Evolutionary conservation across 768 basidiomycete genomes (phyloP), one percentile per base, ranked within the genome.

Genomic region (Amanita rubescens): DNA sequence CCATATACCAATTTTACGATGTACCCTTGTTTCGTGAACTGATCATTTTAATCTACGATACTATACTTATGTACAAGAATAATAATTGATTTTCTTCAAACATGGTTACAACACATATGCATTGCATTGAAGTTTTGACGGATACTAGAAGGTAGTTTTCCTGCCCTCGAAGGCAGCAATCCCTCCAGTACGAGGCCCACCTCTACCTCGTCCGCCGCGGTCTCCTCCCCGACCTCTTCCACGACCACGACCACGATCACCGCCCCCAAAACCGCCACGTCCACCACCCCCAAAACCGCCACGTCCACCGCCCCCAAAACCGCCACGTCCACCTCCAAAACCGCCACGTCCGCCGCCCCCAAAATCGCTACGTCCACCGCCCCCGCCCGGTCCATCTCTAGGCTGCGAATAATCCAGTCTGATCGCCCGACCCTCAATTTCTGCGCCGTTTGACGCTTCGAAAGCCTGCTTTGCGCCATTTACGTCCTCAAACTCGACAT

Each of bases 341-440:
- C 74, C 67, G 17, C 72, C 63, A 24, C 70, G 64, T 41, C 72
- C 69, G 42, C 72, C 65, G 34, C 72, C 69, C 39, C 72, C 65
- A 34, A 73, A 62, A 43, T 75, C 68, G n/a, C 71, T 64, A 25
- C 70, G 64, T 42, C 73, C 69, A 41, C 80, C 73, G 3, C 75
- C 75, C 11, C 80, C 80, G 51, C 79, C 82, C 44, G 73, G 71
- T 33, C 69, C 67, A 60, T 90, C 87, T 61, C 90, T 74, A 10
- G 91, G 92, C 63, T 88, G 86, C 20, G 90, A 87, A 71, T 78
- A 93, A 70, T 98, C 94, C 42, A 97, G 69, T 50, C 95, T 79
- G 57, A 95, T 74, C 25, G 70, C 60, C 49, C 96, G 82, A 5
- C 95, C 95, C 30, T 84, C 88, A 47, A 96, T 76, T 55, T 94